phyloP scores from a whole-genome alignment of 2,329 filamentous ascomycete species.

The Ceratocystis lukuohia region DNA sequence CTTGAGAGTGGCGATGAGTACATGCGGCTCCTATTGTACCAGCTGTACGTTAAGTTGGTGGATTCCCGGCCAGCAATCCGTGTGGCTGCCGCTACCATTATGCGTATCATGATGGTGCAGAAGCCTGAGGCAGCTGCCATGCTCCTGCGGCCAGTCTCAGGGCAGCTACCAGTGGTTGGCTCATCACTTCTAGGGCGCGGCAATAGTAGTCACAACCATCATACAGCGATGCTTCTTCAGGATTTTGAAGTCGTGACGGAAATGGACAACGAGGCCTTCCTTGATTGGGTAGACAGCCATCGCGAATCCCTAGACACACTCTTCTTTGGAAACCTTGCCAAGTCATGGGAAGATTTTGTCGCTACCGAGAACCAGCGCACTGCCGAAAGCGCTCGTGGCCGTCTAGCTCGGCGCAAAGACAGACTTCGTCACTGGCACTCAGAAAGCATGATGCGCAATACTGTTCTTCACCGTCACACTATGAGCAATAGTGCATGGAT shows the following conservation, averaged over 20 bases:
- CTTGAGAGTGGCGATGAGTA: slow-evolving; percentile 69
- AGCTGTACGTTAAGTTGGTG: slow-evolving; percentile 79
- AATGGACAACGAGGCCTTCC: slow-evolving; percentile 76
- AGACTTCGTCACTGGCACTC: slow-evolving; percentile 67
- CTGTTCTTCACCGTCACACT: slow-evolving; percentile 67
- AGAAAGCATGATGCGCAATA: slow-evolving; percentile 55
- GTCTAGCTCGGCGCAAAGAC: slow-evolving; percentile 65
- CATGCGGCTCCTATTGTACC: slow-evolving; percentile 77
- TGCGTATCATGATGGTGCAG: slow-evolving; percentile 86
- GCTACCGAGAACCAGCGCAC: slow-evolving; percentile 66
- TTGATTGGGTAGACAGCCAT: slow-evolving; percentile 77
- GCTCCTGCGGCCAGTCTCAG: slow-evolving; percentile 57
- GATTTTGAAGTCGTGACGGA: slow-evolving; percentile 77
- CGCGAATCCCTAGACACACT: slow-evolving; percentile 63
- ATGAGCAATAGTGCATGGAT: slow-evolving; percentile 82
- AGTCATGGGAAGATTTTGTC: slow-evolving; percentile 80
- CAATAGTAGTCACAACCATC: slow-evolving; percentile 9
- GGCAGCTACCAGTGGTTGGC: slow-evolving; percentile 1
- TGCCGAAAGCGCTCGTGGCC: slow-evolving; percentile 56
- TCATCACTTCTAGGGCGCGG: background rate
- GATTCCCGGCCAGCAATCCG: slow-evolving; percentile 55
- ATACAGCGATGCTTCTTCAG: slow-evolving; percentile 25
- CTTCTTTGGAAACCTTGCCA: slow-evolving; percentile 70
- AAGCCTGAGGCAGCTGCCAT: slow-evolving; percentile 70
- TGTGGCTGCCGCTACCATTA: slow-evolving; percentile 65